Percentiles rank a stretch among this genome's conserved stretches.
Evolutionary conservation across 441 rosid species (phyloP).

Genomic region (Populus hybrid): DNA sequence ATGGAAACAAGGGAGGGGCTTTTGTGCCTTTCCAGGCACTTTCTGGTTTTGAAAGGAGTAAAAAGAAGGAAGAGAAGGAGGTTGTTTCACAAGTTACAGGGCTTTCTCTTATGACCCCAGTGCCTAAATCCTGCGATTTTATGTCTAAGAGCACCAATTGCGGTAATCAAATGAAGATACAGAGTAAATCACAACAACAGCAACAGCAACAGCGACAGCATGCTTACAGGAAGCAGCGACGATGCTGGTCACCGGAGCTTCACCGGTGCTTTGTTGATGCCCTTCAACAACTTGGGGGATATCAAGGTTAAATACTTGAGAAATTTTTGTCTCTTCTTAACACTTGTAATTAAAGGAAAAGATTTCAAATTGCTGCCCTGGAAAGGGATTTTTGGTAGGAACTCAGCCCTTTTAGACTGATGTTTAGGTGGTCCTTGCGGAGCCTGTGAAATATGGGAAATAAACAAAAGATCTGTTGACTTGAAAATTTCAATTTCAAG

Average conservation of each 20-base stretch:
- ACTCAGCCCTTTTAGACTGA: neutral
- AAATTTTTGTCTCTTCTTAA: neutral
- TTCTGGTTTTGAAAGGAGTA: constrained; percentile 22
- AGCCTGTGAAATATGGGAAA: neutral
- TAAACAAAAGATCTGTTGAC: neutral
- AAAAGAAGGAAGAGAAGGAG: constrained; percentile 42
- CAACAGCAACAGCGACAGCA: no score
- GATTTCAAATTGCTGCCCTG: neutral
- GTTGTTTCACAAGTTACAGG: constrained; percentile 43
- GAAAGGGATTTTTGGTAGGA: neutral
- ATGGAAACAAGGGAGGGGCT: constrained; percentile 36
- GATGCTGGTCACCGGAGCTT: constrained; percentile 94
- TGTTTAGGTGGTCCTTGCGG: neutral
- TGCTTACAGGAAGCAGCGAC: constrained; percentile 67
- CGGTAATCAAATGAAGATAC: constrained; percentile 25
- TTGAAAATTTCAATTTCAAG: constrained; percentile 12
- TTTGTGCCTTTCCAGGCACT: constrained; percentile 40
- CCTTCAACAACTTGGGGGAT: constrained; percentile 83
- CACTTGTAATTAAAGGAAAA: neutral
- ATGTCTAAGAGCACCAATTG: constrained; percentile 16
- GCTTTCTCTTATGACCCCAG: constrained; percentile 45
- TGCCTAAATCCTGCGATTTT: constrained; percentile 24
- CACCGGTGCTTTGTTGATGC: constrained; percentile 80
- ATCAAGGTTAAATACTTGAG: constrained; percentile 49
- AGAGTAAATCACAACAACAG: constrained; percentile 35